Base-by-base conservation (phyloP, 148 eudicot species). In the Chenopodium quinoa region DNA sequence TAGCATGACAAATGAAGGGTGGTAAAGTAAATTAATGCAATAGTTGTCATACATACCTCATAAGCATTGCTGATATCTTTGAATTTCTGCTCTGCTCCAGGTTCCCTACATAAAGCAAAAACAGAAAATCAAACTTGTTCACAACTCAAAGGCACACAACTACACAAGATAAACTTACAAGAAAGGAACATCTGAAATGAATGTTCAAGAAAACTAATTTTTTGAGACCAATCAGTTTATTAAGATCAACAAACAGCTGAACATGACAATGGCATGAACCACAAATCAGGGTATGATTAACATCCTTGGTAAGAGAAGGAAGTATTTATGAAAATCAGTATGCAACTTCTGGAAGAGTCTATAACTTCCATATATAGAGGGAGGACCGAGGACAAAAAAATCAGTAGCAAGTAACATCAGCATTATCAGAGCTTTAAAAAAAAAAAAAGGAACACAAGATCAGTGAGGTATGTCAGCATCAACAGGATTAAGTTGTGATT, bases 11-110 rank as follows among this genome's bases (percentile, higher is more conserved):
- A 19, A 67, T 77, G 78, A 34, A 75, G 14, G 54, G 76, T 71
- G 77, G 75, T 22, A 5, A 47, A 47, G 7, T 47, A 47, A 47
- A 71, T 31, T 23, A 64, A 73, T 11, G 69, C 19, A 29, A 63
- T 1, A 60, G 71, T 37, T 14, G 37, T 74, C 67, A 25, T 89
- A 92, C 60, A 46, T 89, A 94, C 99, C 98, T 96, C 99, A 82
- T 96, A 96, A 63, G 99, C 99, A 85, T 94, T 94, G 73, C 99
- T 91, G n/a, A 96, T 92, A 34, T 96, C 97, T 87, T 94, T 96
- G 81, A 96, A 96, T 86, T 92, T 96, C 78, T 88, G 86, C 86
- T 96, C 99, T 11, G 99, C 99, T 66, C 97, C 95, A 83, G 99
- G 95, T 83, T 94, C 99, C 88, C 99, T 95, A 84, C 68, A 88